Percentiles rank a stretch among this genome's conserved stretches.
Evolutionary conservation across 257 asterid genomes (phyloP).

Genomic region (Solanum chiquidenum): DNA sequence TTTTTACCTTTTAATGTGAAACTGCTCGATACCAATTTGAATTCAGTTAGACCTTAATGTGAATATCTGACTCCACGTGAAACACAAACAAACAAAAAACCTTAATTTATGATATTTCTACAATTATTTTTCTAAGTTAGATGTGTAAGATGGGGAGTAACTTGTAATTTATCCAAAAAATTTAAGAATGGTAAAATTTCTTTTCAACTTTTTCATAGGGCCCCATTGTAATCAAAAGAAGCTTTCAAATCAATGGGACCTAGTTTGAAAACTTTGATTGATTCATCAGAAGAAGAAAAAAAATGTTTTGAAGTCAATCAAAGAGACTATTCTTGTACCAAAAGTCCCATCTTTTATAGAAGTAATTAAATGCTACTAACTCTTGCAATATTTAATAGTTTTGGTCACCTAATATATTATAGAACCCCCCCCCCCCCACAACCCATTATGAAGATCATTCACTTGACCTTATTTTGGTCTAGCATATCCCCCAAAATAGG

Average conservation of each 20-base stretch:
- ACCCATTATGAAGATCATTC: neutral
- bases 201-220: neutral
- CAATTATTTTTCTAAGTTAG: neutral
- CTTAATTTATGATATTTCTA: neutral
- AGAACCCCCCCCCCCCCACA: neutral
- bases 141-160: neutral
- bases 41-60: fast-evolving
- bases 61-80: fast-evolving
- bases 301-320: neutral
- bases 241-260: neutral
- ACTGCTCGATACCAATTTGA: fast-evolving
- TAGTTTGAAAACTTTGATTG: neutral
- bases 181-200: neutral
- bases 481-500: neutral
- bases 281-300: neutral
- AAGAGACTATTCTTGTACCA: neutral
- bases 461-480: neutral
- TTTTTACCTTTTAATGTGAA: neutral
- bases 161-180: neutral
- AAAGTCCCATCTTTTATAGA: neutral
- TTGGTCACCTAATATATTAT: neutral
- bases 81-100: neutral
- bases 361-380: neutral
- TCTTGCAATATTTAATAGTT: neutral
- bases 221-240: neutral